Conservation (phyloP, 2,329 filamentous ascomycete species). For the Talaromyces pinophilus region DNA sequence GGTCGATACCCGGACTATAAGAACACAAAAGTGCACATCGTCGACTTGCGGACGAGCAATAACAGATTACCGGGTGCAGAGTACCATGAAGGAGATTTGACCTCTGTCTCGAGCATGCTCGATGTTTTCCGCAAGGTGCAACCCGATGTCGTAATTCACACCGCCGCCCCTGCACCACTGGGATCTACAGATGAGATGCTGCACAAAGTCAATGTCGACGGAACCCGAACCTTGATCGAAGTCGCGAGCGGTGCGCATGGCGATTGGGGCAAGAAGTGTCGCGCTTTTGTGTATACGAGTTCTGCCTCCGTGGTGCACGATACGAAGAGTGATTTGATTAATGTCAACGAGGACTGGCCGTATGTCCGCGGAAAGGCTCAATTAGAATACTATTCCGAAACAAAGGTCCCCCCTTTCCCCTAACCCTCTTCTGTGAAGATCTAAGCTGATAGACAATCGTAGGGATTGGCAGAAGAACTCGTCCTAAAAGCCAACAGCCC, state of each 20-base stretch:
- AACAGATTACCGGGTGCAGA: slow-evolving; percentile 64
- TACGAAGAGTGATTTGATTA: slow-evolving; percentile 73
- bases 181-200: slow-evolving; percentile 61
- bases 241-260: slow-evolving; percentile 69
- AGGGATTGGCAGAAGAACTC: slow-evolving; percentile 77
- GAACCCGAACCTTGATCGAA: slow-evolving; percentile 68
- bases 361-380: slow-evolving; percentile 70
- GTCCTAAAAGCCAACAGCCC: slow-evolving; percentile 74
- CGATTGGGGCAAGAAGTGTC: slow-evolving; percentile 62
- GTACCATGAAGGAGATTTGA: slow-evolving; percentile 79
- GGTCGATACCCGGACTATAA: slow-evolving; percentile 45
- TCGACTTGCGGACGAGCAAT: slow-evolving; percentile 70
- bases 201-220: slow-evolving; percentile 82
- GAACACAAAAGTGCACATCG: slow-evolving; percentile 61
- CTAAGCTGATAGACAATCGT: neutral
- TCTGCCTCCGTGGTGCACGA: slow-evolving; percentile 86
- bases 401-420: slow-evolving; percentile 62
- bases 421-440: neutral
- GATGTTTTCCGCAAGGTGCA: slow-evolving; percentile 65
- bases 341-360: slow-evolving; percentile 82
- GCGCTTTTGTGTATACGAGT: slow-evolving; percentile 86
- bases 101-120: slow-evolving; percentile 62
- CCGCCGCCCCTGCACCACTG: slow-evolving; percentile 69
- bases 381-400: slow-evolving; percentile 83
- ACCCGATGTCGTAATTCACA: slow-evolving; percentile 88